Evolutionary conservation across 202 grass and related monocot species (phyloP).

Genomic region (Panicum virgatum): DNA sequence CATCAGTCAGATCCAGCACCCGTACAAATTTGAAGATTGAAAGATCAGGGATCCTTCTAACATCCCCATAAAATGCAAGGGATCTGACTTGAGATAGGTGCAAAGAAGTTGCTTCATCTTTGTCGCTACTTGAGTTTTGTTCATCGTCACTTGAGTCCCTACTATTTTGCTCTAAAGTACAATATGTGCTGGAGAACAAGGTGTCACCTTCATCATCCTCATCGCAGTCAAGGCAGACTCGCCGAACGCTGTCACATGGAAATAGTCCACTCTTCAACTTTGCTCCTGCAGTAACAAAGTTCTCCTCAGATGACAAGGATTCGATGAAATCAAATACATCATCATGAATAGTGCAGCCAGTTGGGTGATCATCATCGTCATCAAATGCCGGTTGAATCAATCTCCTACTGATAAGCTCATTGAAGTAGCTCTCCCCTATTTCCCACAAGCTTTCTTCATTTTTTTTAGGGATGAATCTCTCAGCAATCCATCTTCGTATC

Average conservation of each 20-base stretch:
- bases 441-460: neutral
- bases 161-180: conserved; percentile 3
- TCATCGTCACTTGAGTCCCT: neutral
- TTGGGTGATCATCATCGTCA: neutral
- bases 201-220: conserved; percentile 2
- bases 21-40: neutral
- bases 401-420: conserved; percentile 43
- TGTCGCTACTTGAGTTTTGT: neutral
- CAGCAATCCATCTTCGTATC: conserved; percentile 34
- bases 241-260: neutral
- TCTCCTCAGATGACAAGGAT: conserved; percentile 33
- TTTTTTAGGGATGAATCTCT: conserved; percentile 26
- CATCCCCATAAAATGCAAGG: conserved; percentile 4
- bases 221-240: neutral
- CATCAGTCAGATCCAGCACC: conserved; percentile 37
- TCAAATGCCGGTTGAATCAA: conserved; percentile 23
- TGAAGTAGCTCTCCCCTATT: conserved; percentile 37
- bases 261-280: neutral
- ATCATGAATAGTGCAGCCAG: conserved; percentile 24
- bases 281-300: conserved; percentile 1
- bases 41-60: conserved; percentile 24
- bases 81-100: conserved; percentile 31
- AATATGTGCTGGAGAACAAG: neutral
- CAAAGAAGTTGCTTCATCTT: neutral
- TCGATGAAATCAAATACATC: conserved; percentile 18